Percentiles rank a stretch among this genome's conserved stretches.
Evolutionary conservation across 306 rosid genomes (phyloP).

Genomic region (Mucuna pruriens): DNA sequence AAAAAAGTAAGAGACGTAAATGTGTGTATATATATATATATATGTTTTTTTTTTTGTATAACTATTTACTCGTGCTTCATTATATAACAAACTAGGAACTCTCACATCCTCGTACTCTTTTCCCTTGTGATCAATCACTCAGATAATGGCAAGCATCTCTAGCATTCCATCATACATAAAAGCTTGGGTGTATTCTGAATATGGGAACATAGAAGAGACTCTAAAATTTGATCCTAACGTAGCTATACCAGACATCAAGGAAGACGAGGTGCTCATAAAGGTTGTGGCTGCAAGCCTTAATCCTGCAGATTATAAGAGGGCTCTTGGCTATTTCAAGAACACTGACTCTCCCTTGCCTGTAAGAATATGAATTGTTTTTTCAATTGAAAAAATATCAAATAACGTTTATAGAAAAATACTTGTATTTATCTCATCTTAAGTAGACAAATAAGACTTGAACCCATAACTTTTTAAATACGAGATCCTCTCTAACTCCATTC

Average conservation of each 20-base stretch:
- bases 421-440: too few relatives aligned
- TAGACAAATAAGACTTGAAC: too few relatives aligned
- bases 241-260: slow-evolving; percentile 48
- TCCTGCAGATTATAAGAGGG: slow-evolving; percentile 60
- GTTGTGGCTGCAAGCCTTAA: slow-evolving; percentile 63
- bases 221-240: slow-evolving; percentile 52
- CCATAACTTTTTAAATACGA: too few relatives aligned
- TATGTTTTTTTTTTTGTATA: too few relatives aligned
- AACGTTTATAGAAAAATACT: too few relatives aligned
- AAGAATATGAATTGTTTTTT: too few relatives aligned
- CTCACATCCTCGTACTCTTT: slow-evolving; percentile 17
- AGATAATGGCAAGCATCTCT: neutral
- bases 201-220: slow-evolving; percentile 52
- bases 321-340: slow-evolving; percentile 42
- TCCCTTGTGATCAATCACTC: neutral
- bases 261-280: slow-evolving; percentile 57
- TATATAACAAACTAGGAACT: neutral
- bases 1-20: too few relatives aligned
- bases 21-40: too few relatives aligned
- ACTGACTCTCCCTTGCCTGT: slow-evolving; percentile 44
- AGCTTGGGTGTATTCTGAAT: slow-evolving; percentile 62
- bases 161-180: slow-evolving; percentile 32
- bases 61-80: neutral
- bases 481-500: too few relatives aligned
- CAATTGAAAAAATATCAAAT: too few relatives aligned